These are phyloP conservation scores for Pseudogymnoascus sp. DNA, from an alignment of 2,329 filamentous ascomycete species.

Conservation along the genomic window DNA sequence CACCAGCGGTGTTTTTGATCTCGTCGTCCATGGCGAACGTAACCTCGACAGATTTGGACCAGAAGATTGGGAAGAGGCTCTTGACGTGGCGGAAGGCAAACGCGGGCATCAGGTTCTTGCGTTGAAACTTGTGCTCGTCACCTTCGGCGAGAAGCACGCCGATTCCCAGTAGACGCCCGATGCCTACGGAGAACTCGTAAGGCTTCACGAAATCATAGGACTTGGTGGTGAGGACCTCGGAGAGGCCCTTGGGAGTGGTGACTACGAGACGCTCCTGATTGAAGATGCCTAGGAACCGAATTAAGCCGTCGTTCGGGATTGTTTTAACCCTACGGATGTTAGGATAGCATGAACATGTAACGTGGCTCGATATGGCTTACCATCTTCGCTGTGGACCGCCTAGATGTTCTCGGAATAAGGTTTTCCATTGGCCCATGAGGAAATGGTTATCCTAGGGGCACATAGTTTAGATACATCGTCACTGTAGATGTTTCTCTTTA, in stretches of 20 bases:
- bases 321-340: constrained; percentile 40
- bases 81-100: constrained; percentile 84
- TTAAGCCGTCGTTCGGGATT: constrained; percentile 58
- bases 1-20: constrained; percentile 33
- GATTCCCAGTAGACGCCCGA: constrained; percentile 58
- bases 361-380: constrained; percentile 19
- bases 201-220: constrained; percentile 66
- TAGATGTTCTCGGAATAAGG: constrained; percentile 31
- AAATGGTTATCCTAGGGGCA: constrained; percentile 30
- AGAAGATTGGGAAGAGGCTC: constrained; percentile 76
- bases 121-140: constrained; percentile 77
- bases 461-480: not conserved
- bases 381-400: constrained; percentile 32
- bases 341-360: constrained; percentile 25
- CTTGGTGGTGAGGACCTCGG: constrained; percentile 60
- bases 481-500: not conserved
- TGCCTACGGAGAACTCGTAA: constrained; percentile 24
- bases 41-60: constrained; percentile 64
- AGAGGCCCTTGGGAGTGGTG: constrained; percentile 54
- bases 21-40: constrained; percentile 50
- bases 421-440: constrained; percentile 36
- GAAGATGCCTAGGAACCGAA: constrained; percentile 55
- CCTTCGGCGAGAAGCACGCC: constrained; percentile 77
- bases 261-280: constrained; percentile 56
- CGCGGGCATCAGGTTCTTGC: constrained; percentile 71